Base-by-base conservation (phyloP, 2,329 filamentous ascomycete genomes). In the Cladosporium sp. region DNA sequence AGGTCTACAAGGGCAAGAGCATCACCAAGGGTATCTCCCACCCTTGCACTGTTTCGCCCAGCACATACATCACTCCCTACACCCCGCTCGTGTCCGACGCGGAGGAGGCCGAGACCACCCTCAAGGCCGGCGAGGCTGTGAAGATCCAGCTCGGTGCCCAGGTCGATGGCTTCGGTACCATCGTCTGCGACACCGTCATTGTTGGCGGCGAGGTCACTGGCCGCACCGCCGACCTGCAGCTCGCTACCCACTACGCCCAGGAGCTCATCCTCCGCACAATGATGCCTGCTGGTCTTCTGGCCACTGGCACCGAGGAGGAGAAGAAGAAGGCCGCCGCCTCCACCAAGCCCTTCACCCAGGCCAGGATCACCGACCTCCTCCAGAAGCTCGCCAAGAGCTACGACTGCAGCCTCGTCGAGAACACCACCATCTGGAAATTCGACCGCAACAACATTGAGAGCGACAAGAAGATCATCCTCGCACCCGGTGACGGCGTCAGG, bases 141-240 rank as follows among this genome's bases (percentile, higher is more conserved):
- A 99, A 99, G 88, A 95, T 99, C 79, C 95, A 99, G 83, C 88
- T 99, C n/a, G 95, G 95, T 76, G 95, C 95, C 62, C 95, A 99
- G 83, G 97, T 99, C 70, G 92, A 98, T 82, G 95, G 95, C 64
- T 96, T 98, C 77, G 93, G 92, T 74, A 91, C 94, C 72, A 97
- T 99, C 78, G 92, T 97, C 74, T 97, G 95, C 82, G 91, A 97
- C 81, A 96, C 92, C 67, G 85, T 98, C 72, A 80, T 97, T 67
- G 90, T 96, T 61, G 84, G 85, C 58, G 79, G 85, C 70, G 82
- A 86, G 66, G 64, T 74, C 51, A 87, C 88, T 65, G 92, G 91
- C 73, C 90, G 92, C 68, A 83, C 90, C 71, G 95, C 94, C 71
- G 93, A 99, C 79, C 86, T 99, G 68, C 82, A 97, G 67, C 85